These are phyloP conservation scores for Thelonectria rubi DNA, from an alignment of 2,329 filamentous ascomycete genomes.

Conservation along the genomic window DNA sequence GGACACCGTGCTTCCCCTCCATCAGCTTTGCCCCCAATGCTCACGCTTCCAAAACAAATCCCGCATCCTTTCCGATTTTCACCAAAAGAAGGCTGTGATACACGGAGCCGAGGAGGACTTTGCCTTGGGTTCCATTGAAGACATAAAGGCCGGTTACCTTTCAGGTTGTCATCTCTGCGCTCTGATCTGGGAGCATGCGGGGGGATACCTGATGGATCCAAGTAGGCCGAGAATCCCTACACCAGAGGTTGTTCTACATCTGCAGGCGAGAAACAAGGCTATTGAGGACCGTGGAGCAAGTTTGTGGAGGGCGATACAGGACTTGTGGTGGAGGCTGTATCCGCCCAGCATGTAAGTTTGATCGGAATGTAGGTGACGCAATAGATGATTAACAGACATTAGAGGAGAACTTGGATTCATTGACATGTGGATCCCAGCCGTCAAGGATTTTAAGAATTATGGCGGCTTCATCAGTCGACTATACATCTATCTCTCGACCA, in stretches of 20 bases:
- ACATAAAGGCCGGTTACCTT: constrained; percentile 11
- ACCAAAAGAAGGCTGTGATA: background rate
- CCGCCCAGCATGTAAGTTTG: constrained; percentile 8
- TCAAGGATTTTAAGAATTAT: no score
- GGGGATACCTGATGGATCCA: constrained; percentile 3
- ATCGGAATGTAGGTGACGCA: background rate
- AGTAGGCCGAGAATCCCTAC: background rate
- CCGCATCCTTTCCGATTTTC: background rate
- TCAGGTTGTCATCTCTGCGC: constrained; percentile 13
- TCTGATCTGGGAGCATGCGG: constrained; percentile 9
- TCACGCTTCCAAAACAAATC: background rate
- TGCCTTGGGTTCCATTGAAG: background rate
- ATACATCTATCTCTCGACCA: constrained; percentile 22
- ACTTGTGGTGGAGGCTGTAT: background rate
- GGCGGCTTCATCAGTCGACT: background rate
- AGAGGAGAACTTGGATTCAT: background rate
- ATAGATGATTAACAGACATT: background rate
- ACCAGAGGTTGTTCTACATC: no score
- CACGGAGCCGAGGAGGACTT: background rate
- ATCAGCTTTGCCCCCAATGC: constrained; percentile 9
- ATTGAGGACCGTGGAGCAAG: constrained; percentile 3
- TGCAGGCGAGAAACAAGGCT: constrained; percentile 2
- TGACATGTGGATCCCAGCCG: background rate
- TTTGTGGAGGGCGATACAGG: background rate
- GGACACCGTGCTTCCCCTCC: constrained; percentile 2